Evolutionary conservation across 345 rosid genomes (phyloP), one percentile per base, ranked within the genome.

Genomic region (Melaleuca quinquenervia): DNA sequence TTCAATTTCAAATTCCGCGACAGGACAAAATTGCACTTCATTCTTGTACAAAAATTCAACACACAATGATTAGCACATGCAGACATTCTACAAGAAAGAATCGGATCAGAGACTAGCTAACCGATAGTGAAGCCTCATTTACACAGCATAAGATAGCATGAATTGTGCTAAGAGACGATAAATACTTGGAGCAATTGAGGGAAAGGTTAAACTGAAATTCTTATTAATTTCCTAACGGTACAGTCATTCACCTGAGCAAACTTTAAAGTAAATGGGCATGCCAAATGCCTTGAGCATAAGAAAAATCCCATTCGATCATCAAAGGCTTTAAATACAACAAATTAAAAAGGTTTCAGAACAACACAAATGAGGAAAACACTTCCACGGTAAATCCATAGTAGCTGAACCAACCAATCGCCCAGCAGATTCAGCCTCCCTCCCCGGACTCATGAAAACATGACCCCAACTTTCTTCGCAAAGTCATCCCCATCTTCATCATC

Each of bases 401-500:
- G 48, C 78, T 32, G 78, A 70, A 70, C 7, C 78, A 32, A 32
- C 78, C 78, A 70, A 70, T 70, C 48, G 24, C 45, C 45, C 24
- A 8, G 45, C 6, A 64, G 45, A 64, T 32, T 64, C 78, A 20
- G 78, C 24, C 49, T 27, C 44, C 44, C 54, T 52, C 27, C 26
- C 36, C 78, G 54, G 8, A n/a, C 54, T 92, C 90, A 93, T 2
- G 95, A 90, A 85, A 93, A 89, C 90, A 95, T 87, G 82, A 90
- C 97, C 24, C 92, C 94, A 1, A 90, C 90, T 89, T 93, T 94
- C 90, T 96, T 93, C 54, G 93, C 94, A 85, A 90, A 92, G 88
- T 93, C 96, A 45, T 89, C 94, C 60, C 88, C 93, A 56, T 93
- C 94, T 55, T 92, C 98, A 58, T 93, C 98, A 41, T 94, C 94